phyloP scores from a whole-genome alignment of 768 basidiomycete genomes.

The Kwoniella botswanensis region DNA sequence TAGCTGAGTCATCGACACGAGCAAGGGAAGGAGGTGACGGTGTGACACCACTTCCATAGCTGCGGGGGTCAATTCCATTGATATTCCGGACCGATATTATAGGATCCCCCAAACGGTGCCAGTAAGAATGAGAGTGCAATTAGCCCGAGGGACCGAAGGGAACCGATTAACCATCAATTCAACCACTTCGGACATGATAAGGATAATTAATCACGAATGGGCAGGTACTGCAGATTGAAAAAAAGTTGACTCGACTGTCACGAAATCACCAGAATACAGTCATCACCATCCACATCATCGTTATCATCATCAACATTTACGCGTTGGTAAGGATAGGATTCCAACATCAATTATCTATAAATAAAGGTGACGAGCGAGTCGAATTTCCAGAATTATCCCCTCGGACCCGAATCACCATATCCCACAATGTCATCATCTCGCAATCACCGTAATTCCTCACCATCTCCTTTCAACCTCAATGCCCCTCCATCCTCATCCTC shows the following conservation, averaged over 20 bases:
- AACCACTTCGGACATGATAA: background rate
- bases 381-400: no score
- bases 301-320: background rate
- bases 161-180: background rate
- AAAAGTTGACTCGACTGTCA: constrained; percentile 5
- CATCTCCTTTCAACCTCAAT: background rate
- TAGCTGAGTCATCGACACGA: no score
- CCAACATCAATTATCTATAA: no score
- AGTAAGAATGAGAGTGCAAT: background rate
- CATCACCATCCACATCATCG: background rate
- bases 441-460: no score
- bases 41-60: no score
- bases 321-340: background rate
- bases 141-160: background rate
- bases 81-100: background rate
- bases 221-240: background rate
- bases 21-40: no score
- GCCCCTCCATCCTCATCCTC: constrained; percentile 1
- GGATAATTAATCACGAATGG: background rate
- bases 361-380: no score
- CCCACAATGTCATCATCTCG: no score
- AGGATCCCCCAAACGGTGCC: no score
- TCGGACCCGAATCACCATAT: no score
- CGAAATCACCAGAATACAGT: background rate
- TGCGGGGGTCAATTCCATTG: background rate